phyloP scores from a whole-genome alignment of 306 rosid species.

The Morella rubra region DNA sequence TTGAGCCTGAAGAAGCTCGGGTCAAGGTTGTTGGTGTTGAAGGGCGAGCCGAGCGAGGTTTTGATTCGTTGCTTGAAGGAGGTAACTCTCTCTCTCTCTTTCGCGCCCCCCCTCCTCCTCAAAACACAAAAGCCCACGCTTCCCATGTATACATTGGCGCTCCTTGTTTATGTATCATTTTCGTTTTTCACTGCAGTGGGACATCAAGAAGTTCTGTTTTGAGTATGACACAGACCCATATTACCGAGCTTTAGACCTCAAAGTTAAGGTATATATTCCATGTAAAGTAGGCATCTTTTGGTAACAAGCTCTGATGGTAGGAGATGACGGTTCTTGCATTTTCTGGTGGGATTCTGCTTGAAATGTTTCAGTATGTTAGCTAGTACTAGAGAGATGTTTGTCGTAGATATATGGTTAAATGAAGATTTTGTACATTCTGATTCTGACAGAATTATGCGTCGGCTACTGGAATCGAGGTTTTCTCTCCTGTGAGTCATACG shows the following conservation, averaged over 20 bases:
- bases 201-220: constrained; percentile 68
- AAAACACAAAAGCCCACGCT: neutral
- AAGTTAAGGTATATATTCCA: constrained; percentile 53
- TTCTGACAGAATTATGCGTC: constrained; percentile 50
- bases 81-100: constrained; percentile 33
- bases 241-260: constrained; percentile 69
- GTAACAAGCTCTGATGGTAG: neutral
- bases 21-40: constrained; percentile 64
- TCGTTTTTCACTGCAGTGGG: constrained; percentile 53
- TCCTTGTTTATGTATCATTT: neutral
- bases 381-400: neutral
- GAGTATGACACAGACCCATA: constrained; percentile 92
- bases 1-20: constrained; percentile 66
- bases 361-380: neutral
- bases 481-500: constrained; percentile 86
- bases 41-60: constrained; percentile 71
- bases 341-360: no score
- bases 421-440: neutral
- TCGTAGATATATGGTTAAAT: neutral
- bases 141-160: neutral
- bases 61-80: constrained; percentile 62
- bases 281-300: neutral
- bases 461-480: constrained; percentile 69
- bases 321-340: neutral
- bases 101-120: neutral